These are phyloP conservation scores for Eragrostis tef DNA, from an alignment of 202 grass and related monocot genomes.

Conservation along the genomic window DNA sequence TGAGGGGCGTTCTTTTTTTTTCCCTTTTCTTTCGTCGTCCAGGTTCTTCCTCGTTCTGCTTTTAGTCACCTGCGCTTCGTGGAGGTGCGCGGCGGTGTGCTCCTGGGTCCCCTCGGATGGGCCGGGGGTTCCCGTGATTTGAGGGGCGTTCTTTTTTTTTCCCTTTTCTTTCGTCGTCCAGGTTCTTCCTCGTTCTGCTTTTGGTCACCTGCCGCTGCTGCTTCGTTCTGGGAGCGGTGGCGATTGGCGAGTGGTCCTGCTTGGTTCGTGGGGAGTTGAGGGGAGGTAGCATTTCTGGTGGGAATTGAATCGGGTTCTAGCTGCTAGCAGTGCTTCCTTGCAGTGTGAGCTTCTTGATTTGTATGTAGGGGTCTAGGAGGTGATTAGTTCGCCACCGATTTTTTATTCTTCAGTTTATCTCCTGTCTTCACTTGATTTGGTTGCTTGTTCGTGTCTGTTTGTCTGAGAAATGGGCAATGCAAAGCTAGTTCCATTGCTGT, in stretches of 20 bases:
- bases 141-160: background rate
- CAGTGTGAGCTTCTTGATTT: conserved; percentile 20
- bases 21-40: background rate
- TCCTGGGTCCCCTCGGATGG: conserved; percentile 46
- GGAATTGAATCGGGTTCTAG: background rate
- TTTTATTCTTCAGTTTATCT: background rate
- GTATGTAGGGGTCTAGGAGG: background rate
- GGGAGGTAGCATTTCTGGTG: conserved; percentile 29
- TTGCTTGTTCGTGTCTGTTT: conserved; percentile 34
- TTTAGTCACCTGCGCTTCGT: conserved; percentile 8
- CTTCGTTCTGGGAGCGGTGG: background rate
- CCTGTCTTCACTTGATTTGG: background rate
- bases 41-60: conserved; percentile 12
- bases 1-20: background rate
- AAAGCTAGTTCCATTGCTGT: background rate
- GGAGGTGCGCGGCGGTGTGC: conserved; percentile 50
- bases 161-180: background rate
- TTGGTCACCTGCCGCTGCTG: conserved; percentile 1
- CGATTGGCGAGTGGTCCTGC: conserved; percentile 40
- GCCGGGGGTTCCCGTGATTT: conserved; percentile 52
- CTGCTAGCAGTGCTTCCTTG: background rate
- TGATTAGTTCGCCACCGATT: conserved; percentile 1
- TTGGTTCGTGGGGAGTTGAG: conserved; percentile 1
- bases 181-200: conserved; percentile 14
- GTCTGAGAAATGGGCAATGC: conserved; percentile 27